Percentiles rank a stretch among this genome's conserved stretches.
Evolutionary conservation across 331 rosid species (phyloP).

Genomic region (Erythrophleum ivorense): DNA sequence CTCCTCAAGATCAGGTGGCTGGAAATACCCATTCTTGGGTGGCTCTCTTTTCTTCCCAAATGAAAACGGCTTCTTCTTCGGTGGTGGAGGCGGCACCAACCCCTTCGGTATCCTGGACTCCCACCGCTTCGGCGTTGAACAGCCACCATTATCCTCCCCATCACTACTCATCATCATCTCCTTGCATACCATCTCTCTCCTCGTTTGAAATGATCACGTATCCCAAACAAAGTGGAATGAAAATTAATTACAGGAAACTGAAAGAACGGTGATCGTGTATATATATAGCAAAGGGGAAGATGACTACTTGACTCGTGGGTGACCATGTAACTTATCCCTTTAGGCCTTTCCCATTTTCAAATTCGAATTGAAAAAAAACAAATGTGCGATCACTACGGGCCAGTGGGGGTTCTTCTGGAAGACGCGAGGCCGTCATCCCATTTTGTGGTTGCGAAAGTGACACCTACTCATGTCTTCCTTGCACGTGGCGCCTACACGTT

Average conservation of each 20-base stretch:
- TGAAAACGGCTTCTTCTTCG: constrained; percentile 60
- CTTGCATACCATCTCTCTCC: not conserved
- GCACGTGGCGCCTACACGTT: constrained; percentile 5
- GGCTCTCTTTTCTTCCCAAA: constrained; percentile 36
- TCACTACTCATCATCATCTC: constrained; percentile 18
- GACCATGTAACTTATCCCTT: not conserved
- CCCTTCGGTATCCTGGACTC: constrained; percentile 55
- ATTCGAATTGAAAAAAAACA: not conserved
- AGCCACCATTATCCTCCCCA: constrained; percentile 8
- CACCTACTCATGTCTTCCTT: not conserved
- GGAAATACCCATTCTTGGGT: constrained; percentile 66
- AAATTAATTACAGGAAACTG: no score
- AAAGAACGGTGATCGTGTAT: no score
- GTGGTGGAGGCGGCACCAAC: constrained; percentile 61
- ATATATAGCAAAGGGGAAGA: not conserved
- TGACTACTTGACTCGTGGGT: not conserved
- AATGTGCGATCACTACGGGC: not conserved
- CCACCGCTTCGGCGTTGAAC: constrained; percentile 57
- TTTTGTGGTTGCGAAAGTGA: not conserved
- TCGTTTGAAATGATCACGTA: no score
- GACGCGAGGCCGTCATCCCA: not conserved
- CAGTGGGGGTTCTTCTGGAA: constrained; percentile 13
- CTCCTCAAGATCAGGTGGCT: constrained; percentile 61
- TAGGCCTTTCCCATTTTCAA: not conserved
- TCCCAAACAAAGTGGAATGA: not conserved